Base-by-base conservation (phyloP, 345 rosid genomes). In the Brassica nigra region DNA sequence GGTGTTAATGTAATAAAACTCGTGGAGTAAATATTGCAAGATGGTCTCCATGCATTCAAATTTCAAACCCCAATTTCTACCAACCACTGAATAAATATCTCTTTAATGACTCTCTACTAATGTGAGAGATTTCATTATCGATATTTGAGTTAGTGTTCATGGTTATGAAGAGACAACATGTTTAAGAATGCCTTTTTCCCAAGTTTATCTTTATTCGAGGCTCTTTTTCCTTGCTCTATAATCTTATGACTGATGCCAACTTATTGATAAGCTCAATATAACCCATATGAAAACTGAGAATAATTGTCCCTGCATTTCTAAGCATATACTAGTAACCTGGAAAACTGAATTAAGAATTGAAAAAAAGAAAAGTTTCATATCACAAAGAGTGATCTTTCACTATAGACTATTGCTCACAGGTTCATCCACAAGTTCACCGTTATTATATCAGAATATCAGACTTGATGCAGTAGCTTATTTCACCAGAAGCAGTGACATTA, bases 11-110 rank as follows among this genome's bases (percentile, higher is more conserved):
- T 58, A 70, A 76, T 57, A 71, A 81, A 81, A 71, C 80, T 66
- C 73, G 69, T 57, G 70, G 77, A 81, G 80, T 76, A 71, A 76
- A 76, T 76, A 71, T 44, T 76, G 74, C 73, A 76, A 81, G 69
- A 81, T 76, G 77, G 80, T 70, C 69, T 11, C 61, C 80, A 71
- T 81, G 80, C 80, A 81, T 81, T 76, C 80, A 81, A 23, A 65
- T 75, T 70, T 28, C 70, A 65, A 71, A 78, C 49, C 72, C 72
- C 68, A 74, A 79, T 72, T 75, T 75, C 70, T 76, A 81, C 77
- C 77, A 72, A 76, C 80, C 80, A 58, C 27, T 76, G 76, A 71
- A 47, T 69, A 70, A 12, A 62, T 12, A 30, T 70, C 27, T 49
- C 6, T 44, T 49, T n/a, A 49, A 49, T 2, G 57, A 15, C 57